These are phyloP conservation scores for Oemleria cerasiformis DNA, from an alignment of 306 rosid genomes.

Conservation along the genomic window DNA sequence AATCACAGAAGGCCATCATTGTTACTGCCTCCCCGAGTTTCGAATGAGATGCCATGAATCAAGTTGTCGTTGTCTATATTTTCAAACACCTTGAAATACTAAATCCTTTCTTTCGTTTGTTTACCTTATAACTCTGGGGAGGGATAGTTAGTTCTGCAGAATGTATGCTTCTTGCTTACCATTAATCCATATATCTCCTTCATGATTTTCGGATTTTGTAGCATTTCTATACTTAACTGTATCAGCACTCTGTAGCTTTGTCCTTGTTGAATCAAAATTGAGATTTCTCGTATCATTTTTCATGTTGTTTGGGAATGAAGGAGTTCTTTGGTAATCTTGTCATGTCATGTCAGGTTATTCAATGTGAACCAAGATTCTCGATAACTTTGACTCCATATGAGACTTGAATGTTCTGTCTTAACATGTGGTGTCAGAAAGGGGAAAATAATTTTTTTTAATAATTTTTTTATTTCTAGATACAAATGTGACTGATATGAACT, in stretches of 20 bases:
- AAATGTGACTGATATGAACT: neutral
- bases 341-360: too few relatives aligned
- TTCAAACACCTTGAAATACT: slow-evolving; percentile 11
- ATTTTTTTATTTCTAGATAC: too few relatives aligned
- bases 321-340: too few relatives aligned
- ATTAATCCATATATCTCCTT: neutral
- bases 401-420: too few relatives aligned
- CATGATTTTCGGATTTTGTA: neutral
- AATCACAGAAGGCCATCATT: slow-evolving; percentile 55
- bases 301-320: too few relatives aligned
- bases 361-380: too few relatives aligned
- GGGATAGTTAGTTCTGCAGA: slow-evolving; percentile 19
- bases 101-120: neutral
- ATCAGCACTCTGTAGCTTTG: neutral
- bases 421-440: too few relatives aligned
- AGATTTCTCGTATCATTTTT: neutral
- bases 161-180: slow-evolving; percentile 46
- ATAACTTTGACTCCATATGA: neutral
- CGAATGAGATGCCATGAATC: slow-evolving; percentile 42
- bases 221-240: too few relatives aligned
- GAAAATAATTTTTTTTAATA: neutral
- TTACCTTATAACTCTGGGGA: neutral
- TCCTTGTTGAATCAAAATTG: neutral
- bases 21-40: slow-evolving; percentile 56
- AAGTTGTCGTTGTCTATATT: slow-evolving; percentile 17